Percentiles rank a stretch among this genome's conserved stretches.
These are phyloP conservation scores for Claviceps fusiformis DNA, from an alignment of 2,329 filamentous ascomycete genomes.

Conservation along the genomic window DNA sequence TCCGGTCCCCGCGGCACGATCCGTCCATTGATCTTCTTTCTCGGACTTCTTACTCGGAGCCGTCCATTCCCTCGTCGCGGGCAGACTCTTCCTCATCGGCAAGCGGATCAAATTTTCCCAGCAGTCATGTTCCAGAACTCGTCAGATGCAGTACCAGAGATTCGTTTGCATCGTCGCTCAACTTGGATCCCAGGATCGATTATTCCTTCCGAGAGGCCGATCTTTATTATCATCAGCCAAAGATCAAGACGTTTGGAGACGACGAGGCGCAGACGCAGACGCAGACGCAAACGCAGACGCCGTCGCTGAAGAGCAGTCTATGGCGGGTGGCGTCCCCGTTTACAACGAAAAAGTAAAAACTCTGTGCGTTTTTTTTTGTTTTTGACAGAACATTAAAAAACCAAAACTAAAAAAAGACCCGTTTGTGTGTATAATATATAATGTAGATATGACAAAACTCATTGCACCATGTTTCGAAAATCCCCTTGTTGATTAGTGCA, in stretches of 20 bases:
- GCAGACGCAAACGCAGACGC: neutral
- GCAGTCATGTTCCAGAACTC: neutral
- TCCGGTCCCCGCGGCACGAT: neutral
- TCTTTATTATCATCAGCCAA: constrained; percentile 15
- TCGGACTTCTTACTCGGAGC: neutral
- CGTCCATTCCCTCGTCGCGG: neutral
- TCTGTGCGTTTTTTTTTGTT: neutral
- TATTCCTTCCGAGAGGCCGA: constrained; percentile 24
- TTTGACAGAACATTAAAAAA: no score
- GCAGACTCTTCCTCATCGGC: neutral
- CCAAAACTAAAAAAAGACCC: neutral
- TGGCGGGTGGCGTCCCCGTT: neutral
- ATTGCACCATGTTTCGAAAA: no score
- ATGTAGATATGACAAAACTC: neutral
- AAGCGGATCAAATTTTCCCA: neutral
- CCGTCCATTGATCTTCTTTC: neutral
- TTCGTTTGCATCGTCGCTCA: constrained; percentile 1
- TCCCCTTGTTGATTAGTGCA: no score
- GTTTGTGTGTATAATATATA: neutral
- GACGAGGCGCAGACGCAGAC: neutral
- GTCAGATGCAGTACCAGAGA: neutral
- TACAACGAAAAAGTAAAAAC: neutral
- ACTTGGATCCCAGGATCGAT: constrained; percentile 14
- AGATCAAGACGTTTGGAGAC: neutral
- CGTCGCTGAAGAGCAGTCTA: neutral